Percentiles rank a stretch among this genome's conserved stretches.
Evolutionary conservation across 805 yeast genomes (phyloP).

Genomic region (Metschnikowia lachancei): DNA sequence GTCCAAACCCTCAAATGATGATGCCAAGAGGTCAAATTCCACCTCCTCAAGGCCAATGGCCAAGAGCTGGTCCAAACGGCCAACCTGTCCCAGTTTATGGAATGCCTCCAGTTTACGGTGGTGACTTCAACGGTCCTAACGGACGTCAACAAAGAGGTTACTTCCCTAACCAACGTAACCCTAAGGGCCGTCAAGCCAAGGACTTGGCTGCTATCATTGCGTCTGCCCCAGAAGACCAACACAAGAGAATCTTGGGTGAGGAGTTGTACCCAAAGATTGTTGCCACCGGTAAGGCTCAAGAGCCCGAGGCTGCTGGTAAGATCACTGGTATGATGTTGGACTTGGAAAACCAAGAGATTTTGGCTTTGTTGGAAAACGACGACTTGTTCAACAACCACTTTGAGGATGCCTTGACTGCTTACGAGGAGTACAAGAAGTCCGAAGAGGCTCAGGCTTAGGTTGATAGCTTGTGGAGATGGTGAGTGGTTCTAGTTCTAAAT

Average conservation of each 20-base stretch:
- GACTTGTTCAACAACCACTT: conserved; percentile 86
- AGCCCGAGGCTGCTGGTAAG: conserved; percentile 95
- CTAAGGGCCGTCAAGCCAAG: conserved; percentile 41
- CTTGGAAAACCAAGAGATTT: conserved; percentile 86
- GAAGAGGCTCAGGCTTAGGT: conserved; percentile 29
- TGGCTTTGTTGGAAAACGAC: conserved; percentile 86
- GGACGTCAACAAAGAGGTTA: conserved; percentile 59
- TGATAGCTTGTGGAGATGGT: conserved; percentile 7
- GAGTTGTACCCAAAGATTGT: conserved; percentile 91
- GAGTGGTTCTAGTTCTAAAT: conserved; percentile 16
- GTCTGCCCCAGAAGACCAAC: conserved; percentile 78
- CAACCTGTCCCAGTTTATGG: conserved; percentile 82
- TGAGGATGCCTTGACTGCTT: conserved; percentile 91
- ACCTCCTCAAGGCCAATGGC: conserved; percentile 67
- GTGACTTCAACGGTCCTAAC: conserved; percentile 45
- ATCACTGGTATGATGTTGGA: conserved; percentile 98
- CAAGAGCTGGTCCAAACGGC: conserved; percentile 76
- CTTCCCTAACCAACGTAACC: conserved; percentile 49
- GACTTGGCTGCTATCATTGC: conserved; percentile 62
- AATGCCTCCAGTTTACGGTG: conserved; percentile 72
- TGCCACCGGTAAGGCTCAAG: conserved; percentile 81
- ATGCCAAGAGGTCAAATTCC: conserved; percentile 67
- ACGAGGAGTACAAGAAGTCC: conserved; percentile 80
- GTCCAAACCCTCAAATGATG: conserved; percentile 80
- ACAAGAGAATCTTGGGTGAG: conserved; percentile 97